phyloP scores from a whole-genome alignment of 495 filamentous ascomycete species.

The Neurospora sp. region DNA sequence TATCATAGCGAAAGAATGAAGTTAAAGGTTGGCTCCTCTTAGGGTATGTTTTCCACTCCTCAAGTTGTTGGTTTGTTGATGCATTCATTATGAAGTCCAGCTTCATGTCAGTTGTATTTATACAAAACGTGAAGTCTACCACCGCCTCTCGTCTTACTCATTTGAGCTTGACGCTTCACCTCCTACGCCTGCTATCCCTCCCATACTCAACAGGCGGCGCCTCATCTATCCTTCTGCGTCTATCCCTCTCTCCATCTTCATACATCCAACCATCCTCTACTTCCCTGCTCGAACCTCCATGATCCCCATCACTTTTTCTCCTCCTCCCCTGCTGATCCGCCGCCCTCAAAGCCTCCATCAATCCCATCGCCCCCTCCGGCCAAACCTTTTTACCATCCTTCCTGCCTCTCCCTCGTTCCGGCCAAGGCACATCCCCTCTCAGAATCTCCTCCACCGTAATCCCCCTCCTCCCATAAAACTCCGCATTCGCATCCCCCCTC shows the following conservation, averaged over 20 bases:
- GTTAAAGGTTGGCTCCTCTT: not conserved
- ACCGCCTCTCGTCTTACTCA: not conserved
- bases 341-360: conserved; percentile 61
- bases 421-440: conserved; percentile 42
- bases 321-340: conserved; percentile 60
- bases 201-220: not conserved
- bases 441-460: conserved; percentile 53
- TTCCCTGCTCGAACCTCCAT: conserved; percentile 7
- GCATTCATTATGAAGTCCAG: not conserved
- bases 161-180: not conserved
- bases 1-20: not conserved
- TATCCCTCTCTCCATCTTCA: conserved; percentile 42
- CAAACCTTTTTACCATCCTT: conserved; percentile 11
- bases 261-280: conserved; percentile 13
- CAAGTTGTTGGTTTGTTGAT: not conserved
- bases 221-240: not conserved
- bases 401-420: not conserved
- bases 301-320: conserved; percentile 32
- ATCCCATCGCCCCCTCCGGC: conserved; percentile 24
- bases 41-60: not conserved
- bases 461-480: conserved; percentile 53
- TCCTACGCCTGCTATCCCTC: not conserved
- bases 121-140: not conserved
- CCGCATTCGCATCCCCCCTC: conserved; percentile 65
- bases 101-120: not conserved